Percentiles rank a stretch among this genome's conserved stretches.
phyloP scores from a whole-genome alignment of 2,329 filamentous ascomycete species.

The Botryotinia globosa region DNA sequence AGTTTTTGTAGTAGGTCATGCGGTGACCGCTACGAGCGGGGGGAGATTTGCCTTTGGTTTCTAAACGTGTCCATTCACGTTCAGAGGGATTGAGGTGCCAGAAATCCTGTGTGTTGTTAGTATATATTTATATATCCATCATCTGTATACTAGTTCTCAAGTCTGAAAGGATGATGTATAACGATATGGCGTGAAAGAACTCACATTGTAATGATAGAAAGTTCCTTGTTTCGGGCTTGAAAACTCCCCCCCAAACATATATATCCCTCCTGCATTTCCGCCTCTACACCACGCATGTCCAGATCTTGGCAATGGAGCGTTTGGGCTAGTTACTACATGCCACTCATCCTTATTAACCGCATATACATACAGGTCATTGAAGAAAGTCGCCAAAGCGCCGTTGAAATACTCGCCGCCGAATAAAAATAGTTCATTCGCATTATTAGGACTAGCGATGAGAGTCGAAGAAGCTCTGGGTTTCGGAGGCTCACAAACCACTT shows the following conservation, averaged over 20 bases:
- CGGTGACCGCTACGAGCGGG: constrained; percentile 87
- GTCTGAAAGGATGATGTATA: background rate
- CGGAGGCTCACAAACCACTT: constrained; percentile 71
- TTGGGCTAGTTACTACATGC: constrained; percentile 86
- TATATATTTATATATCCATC: background rate
- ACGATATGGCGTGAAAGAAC: background rate
- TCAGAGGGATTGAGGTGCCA: constrained; percentile 84
- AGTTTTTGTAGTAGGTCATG: constrained; percentile 97
- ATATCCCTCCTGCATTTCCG: constrained; percentile 77
- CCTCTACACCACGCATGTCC: constrained; percentile 94
- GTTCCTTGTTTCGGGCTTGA: constrained; percentile 95
- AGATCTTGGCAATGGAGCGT: constrained; percentile 83
- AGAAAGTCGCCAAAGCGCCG: constrained; percentile 75
- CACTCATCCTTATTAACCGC: constrained; percentile 85
- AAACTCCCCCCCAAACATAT: constrained; percentile 95
- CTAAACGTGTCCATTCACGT: constrained; percentile 88
- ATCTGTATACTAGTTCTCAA: background rate
- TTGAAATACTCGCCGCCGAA: constrained; percentile 98
- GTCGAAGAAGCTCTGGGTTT: constrained; percentile 76
- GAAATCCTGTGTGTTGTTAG: constrained; percentile 48
- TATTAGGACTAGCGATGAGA: constrained; percentile 79
- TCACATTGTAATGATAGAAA: constrained; percentile 94
- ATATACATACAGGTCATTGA: constrained; percentile 65
- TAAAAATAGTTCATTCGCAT: constrained; percentile 82
- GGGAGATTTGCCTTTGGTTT: constrained; percentile 72